Evolutionary conservation across 805 yeast species (phyloP).

Genomic region (Wickerhamiella sorbophila): DNA sequence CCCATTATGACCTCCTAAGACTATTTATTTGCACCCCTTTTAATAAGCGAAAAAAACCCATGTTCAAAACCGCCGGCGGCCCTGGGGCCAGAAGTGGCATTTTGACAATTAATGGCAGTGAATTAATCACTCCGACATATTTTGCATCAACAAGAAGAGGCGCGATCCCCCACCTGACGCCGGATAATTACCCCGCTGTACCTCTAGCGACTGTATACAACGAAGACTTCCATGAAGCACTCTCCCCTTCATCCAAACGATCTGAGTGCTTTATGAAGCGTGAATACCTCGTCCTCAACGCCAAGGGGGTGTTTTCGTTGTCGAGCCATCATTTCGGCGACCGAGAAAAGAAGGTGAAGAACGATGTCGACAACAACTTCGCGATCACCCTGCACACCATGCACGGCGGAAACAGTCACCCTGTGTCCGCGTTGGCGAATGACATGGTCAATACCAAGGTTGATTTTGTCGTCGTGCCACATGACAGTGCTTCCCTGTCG

Average conservation of each 20-base stretch:
- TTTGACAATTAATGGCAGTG: constrained; percentile 11
- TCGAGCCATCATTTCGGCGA: constrained; percentile 23
- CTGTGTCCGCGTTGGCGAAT: constrained; percentile 15
- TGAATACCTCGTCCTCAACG: constrained; percentile 18
- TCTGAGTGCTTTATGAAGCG: too few species aligned
- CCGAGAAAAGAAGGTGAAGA: constrained; percentile 23
- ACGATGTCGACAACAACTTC: constrained; percentile 22
- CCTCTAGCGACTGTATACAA: constrained; percentile 22
- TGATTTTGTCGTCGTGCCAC: constrained; percentile 25
- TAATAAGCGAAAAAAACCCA: not conserved
- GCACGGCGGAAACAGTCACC: constrained; percentile 25
- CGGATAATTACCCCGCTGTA: constrained; percentile 23
- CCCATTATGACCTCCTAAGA: constrained; percentile 36
- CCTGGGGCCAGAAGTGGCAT: constrained; percentile 19
- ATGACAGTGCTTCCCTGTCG: constrained; percentile 22
- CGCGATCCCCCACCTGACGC: constrained; percentile 30
- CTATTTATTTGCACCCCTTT: not conserved
- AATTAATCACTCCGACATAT: constrained; percentile 22
- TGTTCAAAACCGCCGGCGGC: constrained; percentile 13
- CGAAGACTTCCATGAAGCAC: constrained; percentile 27
- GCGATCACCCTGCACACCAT: constrained; percentile 24
- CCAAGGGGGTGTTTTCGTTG: constrained; percentile 20
- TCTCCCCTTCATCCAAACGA: constrained; percentile 15
- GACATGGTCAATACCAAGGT: constrained; percentile 18
- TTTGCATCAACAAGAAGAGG: constrained; percentile 29